A percentile compares a stretch with the other conserved stretches of the same genome.
Evolutionary conservation across 2,329 filamentous ascomycete genomes (phyloP).

Genomic region (Penicillium psychrosexuale): DNA sequence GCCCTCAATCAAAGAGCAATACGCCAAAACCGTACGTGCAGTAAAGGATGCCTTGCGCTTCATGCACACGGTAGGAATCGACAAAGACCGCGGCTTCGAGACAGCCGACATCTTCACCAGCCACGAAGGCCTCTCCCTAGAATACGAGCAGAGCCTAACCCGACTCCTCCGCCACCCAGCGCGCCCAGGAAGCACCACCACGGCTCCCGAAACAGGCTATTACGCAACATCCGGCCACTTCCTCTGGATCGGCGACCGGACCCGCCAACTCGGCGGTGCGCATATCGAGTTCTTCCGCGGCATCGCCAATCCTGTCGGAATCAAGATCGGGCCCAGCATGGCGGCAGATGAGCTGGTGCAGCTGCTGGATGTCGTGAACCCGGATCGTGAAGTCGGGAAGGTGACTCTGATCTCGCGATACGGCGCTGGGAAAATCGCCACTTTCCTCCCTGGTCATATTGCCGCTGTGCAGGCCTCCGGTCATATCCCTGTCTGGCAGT

Average conservation of each 20-base stretch:
- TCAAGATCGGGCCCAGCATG: slow-evolving; percentile 92
- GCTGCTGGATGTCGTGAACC: slow-evolving; percentile 83
- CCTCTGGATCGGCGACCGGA: slow-evolving; percentile 97
- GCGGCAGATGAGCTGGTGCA: slow-evolving; percentile 69
- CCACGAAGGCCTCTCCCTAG: slow-evolving; percentile 88
- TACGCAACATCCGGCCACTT: slow-evolving; percentile 97
- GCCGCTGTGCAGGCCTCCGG: slow-evolving; percentile 78
- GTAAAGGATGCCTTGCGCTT: slow-evolving; percentile 91
- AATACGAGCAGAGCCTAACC: slow-evolving; percentile 89
- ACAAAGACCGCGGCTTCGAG: slow-evolving; percentile 77
- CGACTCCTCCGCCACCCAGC: slow-evolving; percentile 58
- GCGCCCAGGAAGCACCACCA: slow-evolving; percentile 33
- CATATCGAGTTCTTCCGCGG: slow-evolving; percentile 98
- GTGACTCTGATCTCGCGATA: slow-evolving; percentile 96
- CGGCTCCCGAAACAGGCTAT: slow-evolving; percentile 52
- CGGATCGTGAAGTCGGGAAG: slow-evolving; percentile 76
- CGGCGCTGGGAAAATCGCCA: slow-evolving; percentile 71
- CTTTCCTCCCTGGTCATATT: slow-evolving; percentile 80
- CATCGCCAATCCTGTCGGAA: slow-evolving; percentile 90
- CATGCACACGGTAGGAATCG: slow-evolving; percentile 89
- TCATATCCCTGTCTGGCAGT: slow-evolving; percentile 87
- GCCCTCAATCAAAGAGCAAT: slow-evolving; percentile 77
- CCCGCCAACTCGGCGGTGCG: slow-evolving; percentile 84
- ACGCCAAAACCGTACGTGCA: slow-evolving; percentile 76
- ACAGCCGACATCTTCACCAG: slow-evolving; percentile 94